Conservation (phyloP, 2,329 filamentous ascomycete genomes). For the Aspergillus vadensis region DNA sequence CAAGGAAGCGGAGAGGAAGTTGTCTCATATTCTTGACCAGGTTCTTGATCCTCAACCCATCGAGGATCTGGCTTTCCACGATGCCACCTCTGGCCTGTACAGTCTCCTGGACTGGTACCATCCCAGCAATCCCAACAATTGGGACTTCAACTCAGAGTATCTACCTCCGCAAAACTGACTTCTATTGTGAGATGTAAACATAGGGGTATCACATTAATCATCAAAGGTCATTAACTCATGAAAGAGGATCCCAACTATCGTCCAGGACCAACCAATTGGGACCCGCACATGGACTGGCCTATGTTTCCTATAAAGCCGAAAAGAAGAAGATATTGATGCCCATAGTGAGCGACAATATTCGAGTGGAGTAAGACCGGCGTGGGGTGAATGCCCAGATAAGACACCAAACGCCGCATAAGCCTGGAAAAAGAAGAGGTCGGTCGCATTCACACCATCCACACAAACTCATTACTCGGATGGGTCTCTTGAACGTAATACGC, state of each 20-base stretch:
- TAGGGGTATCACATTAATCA: slow-evolving; percentile 14
- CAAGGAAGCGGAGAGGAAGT: slow-evolving; percentile 39
- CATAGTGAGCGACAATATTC: background rate
- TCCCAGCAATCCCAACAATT: slow-evolving; percentile 35
- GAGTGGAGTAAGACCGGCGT: background rate
- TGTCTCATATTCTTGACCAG: slow-evolving; percentile 39
- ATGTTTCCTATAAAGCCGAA: background rate
- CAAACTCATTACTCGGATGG: slow-evolving; percentile 35
- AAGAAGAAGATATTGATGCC: background rate
- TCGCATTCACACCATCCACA: slow-evolving; percentile 38
- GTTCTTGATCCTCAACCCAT: slow-evolving; percentile 38
- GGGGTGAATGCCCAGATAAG: background rate
- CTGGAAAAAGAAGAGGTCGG: background rate
- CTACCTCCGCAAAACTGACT: slow-evolving; percentile 26
- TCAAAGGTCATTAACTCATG: slow-evolving; percentile 10
- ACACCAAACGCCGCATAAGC: background rate
- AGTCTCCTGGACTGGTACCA: slow-evolving; percentile 39
- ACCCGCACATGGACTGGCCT: background rate
- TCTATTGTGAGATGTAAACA: slow-evolving; percentile 17
- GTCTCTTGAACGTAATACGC: slow-evolving; percentile 38
- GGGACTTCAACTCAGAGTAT: slow-evolving; percentile 37
- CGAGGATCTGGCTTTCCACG: slow-evolving; percentile 31
- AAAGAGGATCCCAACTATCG: background rate
- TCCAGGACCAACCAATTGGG: background rate
- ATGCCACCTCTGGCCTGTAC: slow-evolving; percentile 33